Evolutionary conservation across 2,329 filamentous ascomycete species (phyloP).

Genomic region (Remersonia thermophila): DNA sequence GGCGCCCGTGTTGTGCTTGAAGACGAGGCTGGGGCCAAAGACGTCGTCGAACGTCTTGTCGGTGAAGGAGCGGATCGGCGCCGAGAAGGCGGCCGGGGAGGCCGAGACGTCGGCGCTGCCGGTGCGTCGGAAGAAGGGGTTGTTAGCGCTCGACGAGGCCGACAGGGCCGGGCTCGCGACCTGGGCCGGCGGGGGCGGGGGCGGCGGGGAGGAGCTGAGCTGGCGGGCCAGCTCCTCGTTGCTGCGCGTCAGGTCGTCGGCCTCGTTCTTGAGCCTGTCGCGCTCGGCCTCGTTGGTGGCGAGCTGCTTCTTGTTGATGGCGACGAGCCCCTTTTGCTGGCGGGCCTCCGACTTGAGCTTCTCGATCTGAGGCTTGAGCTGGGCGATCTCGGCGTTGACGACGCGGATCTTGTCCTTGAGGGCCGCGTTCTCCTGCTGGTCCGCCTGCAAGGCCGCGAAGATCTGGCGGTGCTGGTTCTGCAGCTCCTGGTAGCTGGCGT

Average conservation of each 20-base stretch:
- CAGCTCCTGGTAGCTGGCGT: constrained; percentile 69
- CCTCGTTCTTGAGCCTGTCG: constrained; percentile 75
- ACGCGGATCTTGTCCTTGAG: constrained; percentile 80
- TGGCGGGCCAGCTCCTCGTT: constrained; percentile 46
- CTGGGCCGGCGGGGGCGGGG: constrained; percentile 32
- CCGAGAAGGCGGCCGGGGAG: constrained; percentile 35
- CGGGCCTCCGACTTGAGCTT: constrained; percentile 85
- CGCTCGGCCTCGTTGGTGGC: constrained; percentile 78
- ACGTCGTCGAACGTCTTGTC: constrained; percentile 75
- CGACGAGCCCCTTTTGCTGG: constrained; percentile 90
- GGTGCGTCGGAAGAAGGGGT: constrained; percentile 81
- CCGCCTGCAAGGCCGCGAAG: constrained; percentile 60
- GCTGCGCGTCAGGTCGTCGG: constrained; percentile 53
- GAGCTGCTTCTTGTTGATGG: constrained; percentile 97
- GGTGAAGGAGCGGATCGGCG: constrained; percentile 34
- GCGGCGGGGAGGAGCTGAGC: constrained; percentile 31
- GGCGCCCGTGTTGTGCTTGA: constrained; percentile 49
- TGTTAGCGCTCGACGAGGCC: constrained; percentile 59
- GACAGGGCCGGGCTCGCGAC: constrained; percentile 60
- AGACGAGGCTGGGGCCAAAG: constrained; percentile 70
- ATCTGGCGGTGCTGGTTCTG: constrained; percentile 72
- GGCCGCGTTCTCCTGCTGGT: constrained; percentile 75
- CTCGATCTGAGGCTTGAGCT: constrained; percentile 81
- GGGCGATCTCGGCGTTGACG: constrained; percentile 69
- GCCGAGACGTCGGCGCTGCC: constrained; percentile 48